phyloP scores from a whole-genome alignment of 2,329 filamentous ascomycete species.

The Epichloe scottii region DNA sequence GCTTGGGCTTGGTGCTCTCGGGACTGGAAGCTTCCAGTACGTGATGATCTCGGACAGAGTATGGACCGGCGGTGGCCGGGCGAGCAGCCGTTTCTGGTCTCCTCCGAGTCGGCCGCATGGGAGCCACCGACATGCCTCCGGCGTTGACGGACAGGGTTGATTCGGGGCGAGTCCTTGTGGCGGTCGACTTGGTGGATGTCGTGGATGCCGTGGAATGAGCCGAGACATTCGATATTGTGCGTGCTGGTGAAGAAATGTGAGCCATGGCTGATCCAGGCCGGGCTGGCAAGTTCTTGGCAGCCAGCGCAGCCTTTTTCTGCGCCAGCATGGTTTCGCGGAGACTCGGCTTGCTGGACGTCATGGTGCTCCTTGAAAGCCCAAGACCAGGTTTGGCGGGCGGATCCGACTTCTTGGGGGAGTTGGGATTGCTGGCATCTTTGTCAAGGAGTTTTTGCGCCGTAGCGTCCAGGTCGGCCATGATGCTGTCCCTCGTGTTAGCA shows the following conservation, averaged over 20 bases:
- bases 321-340: conserved; percentile 76
- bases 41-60: conserved; percentile 45
- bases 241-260: conserved; percentile 38
- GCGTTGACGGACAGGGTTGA: conserved; percentile 32
- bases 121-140: conserved; percentile 50
- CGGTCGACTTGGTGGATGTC: conserved; percentile 21
- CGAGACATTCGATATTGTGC: conserved; percentile 26
- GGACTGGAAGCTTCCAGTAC: conserved; percentile 29
- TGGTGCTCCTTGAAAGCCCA: conserved; percentile 51
- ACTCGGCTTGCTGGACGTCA: conserved; percentile 46
- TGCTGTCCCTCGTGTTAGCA: conserved; percentile 32
- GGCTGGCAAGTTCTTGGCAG: conserved; percentile 36
- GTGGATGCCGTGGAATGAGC: conserved; percentile 9
- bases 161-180: conserved; percentile 29
- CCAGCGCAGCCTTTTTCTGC: conserved; percentile 53
- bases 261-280: conserved; percentile 54
- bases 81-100: conserved; percentile 45
- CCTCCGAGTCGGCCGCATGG: conserved; percentile 47
- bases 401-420: conserved; percentile 44
- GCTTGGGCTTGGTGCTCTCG: conserved; percentile 32
- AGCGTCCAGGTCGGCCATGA: conserved; percentile 65
- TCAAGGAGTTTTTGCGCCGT: conserved; percentile 71
- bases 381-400: conserved; percentile 39
- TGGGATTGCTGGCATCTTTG: conserved; percentile 74
- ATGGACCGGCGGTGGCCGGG: conserved; percentile 53